Percentiles rank a stretch among this genome's conserved stretches.
Conservation (phyloP, 1,284 basidiomycete genomes). For the Irpex sp. region DNA sequence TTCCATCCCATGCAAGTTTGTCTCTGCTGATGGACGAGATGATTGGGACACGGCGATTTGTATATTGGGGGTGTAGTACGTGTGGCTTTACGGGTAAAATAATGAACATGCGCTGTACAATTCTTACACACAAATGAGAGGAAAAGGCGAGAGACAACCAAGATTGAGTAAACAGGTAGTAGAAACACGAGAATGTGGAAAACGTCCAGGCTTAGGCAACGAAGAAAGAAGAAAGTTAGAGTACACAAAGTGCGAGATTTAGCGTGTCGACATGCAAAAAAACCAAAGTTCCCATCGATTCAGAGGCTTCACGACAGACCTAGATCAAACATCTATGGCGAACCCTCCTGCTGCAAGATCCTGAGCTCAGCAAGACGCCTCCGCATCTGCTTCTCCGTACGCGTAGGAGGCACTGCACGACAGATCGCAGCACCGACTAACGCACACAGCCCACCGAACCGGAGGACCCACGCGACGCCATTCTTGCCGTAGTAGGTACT, state of each 20-base stretch:
- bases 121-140: background rate
- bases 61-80: constrained; percentile 21
- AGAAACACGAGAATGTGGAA: background rate
- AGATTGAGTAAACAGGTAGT: too few species aligned
- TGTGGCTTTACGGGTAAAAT: constrained; percentile 23
- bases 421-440: constrained; percentile 73
- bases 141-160: too few species aligned
- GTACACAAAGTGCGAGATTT: background rate
- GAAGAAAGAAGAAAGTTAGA: constrained; percentile 2
- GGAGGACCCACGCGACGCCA: constrained; percentile 90
- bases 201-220: background rate
- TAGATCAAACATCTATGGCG: constrained; percentile 32
- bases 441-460: constrained; percentile 87
- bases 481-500: constrained; percentile 74
- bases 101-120: background rate
- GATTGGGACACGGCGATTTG: constrained; percentile 62
- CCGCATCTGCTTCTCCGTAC: constrained; percentile 85
- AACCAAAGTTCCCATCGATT: background rate
- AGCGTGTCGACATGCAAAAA: background rate
- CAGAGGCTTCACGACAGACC: background rate
- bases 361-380: constrained; percentile 77
- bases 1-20: constrained; percentile 47
- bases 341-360: constrained; percentile 56
- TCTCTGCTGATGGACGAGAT: constrained; percentile 39
- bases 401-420: constrained; percentile 80